phyloP scores from a whole-genome alignment of 345 rosid genomes.

The Brassica napus region Da-Ae NC_063436.1:20628501-20629000 shows the following conservation, averaged over 20 bases:
- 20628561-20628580: constrained; percentile 54
- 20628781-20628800: constrained; percentile 93
- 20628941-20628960: not conserved
- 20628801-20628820: constrained; percentile 95
- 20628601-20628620: constrained; percentile 89
- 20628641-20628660: constrained; percentile 89
- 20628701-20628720: constrained; percentile 93
- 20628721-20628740: constrained; percentile 96
- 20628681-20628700: constrained; percentile 48
- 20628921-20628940: not conserved
- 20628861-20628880: constrained; percentile 98
- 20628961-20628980: not conserved
- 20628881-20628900: constrained; percentile 49
- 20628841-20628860: constrained; percentile 93
- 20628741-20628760: constrained; percentile 91
- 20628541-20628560: constrained; percentile 91
- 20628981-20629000: constrained; percentile 63
- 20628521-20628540: constrained; percentile 88
- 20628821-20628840: constrained; percentile 95
- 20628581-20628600: constrained; percentile 94
- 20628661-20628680: constrained; percentile 88
- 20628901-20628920: not conserved
- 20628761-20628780: constrained; percentile 95
- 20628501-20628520: constrained; percentile 96
- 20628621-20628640: constrained; percentile 97